Conservation (phyloP, 73 alveolate species). For the Uronychia setigera region DNA sequence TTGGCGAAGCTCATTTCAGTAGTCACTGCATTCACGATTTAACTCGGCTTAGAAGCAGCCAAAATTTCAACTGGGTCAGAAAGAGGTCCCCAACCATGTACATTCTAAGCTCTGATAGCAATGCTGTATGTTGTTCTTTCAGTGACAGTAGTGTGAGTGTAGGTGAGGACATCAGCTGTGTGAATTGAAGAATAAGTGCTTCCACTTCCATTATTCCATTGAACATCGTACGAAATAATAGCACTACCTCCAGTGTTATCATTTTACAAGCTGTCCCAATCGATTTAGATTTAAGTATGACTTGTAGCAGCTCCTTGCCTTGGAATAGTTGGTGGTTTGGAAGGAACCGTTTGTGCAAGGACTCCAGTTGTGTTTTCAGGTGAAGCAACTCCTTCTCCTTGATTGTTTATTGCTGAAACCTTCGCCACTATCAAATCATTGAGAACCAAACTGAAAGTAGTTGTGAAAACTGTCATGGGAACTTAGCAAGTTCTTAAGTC, state of each 20-base stretch:
- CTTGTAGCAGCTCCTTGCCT: conserved; percentile 34
- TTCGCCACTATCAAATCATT: conserved; percentile 42
- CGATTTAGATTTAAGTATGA: conserved; percentile 25
- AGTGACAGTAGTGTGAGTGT: conserved; percentile 2
- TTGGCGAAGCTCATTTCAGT: conserved; percentile 20
- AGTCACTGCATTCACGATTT: conserved; percentile 13
- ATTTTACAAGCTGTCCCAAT: conserved; percentile 1
- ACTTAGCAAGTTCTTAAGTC: conserved; percentile 18
- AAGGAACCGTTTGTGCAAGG: neutral
- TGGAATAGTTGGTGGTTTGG: conserved; percentile 39
- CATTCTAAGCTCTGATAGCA: conserved; percentile 46
- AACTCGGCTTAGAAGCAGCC: conserved; percentile 28
- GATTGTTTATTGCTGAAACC: conserved; percentile 35
- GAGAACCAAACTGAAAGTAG: conserved; percentile 22
- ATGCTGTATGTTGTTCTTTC: conserved; percentile 29
- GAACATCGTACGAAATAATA: conserved; percentile 12
- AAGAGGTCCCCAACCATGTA: conserved; percentile 30
- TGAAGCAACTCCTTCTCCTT: conserved; percentile 18
- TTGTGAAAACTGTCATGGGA: conserved; percentile 26
- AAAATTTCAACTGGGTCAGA: conserved; percentile 18
- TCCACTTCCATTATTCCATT: conserved; percentile 35
- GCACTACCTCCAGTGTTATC: conserved; percentile 56
- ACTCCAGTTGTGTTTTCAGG: conserved; percentile 2
- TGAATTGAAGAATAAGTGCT: conserved; percentile 21
- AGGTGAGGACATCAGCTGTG: conserved; percentile 7